Base-by-base conservation (phyloP, 345 rosid genomes). In the Theobroma cacao region DNA sequence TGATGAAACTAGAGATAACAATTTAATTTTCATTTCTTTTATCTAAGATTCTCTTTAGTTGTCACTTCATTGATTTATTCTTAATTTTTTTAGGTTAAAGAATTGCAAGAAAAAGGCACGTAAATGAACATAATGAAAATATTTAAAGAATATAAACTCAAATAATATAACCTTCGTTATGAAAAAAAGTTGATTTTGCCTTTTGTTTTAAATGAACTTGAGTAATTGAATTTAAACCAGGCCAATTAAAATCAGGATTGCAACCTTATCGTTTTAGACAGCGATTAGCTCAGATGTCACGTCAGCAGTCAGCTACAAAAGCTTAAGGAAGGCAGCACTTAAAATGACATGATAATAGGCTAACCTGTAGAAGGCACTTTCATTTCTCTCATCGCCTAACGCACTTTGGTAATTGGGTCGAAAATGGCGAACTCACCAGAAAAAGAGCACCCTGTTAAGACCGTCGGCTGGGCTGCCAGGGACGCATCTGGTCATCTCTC, bases 381-480 rank as follows among this genome's bases (percentile, higher is more conserved):
- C 10, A 1, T 58, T 26, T 58, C 62, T 11, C 33, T 11, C 17
- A 24, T 24, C 3, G 14, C 31, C 31, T 56, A 10, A 9, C 15
- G 15, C 62, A 26, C 33, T 24, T 58, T 9, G 31, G 17, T 38
- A 4, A 38, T 5, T 38, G 45, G 7, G 17, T 58, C 62, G 15
- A 40, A 69, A 5, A 84, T 81, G 86, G 68, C 84, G 1, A 74
- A 74, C n/a, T 73, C 80, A 11, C 66, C 82, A 3, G 79, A 72
- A 53, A 50, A 67, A 15, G 80, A 80, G 38, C 86, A 82, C 20
- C 82, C 82, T 2, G 60, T 66, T 1, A 43, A 84, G 69, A 84
- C 89, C 66, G 84, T 82, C 26, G 91, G 91, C 4, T 86, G 90
- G 85, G 93, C 91, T 5, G 91, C 90, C 2, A 60, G 79, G 38